These are phyloP conservation scores for Sambucus nigra DNA, from an alignment of 129 eudicot genomes.

Conservation along the genomic window DNA sequence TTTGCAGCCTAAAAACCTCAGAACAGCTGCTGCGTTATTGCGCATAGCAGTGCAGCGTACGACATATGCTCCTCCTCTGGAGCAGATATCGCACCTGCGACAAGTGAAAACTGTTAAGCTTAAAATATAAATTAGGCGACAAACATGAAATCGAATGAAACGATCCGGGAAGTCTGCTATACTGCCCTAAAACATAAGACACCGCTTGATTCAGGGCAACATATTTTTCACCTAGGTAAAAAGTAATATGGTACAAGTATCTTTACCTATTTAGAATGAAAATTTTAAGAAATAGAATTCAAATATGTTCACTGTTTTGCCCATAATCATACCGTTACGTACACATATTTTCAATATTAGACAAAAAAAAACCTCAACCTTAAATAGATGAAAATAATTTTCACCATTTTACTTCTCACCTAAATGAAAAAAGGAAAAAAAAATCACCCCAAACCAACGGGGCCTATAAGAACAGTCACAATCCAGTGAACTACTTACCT, in stretches of 20 bases:
- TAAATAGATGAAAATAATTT: too few relatives aligned
- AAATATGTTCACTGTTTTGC: too few relatives aligned
- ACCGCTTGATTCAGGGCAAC: not conserved
- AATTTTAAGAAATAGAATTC: too few relatives aligned
- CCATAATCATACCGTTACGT: too few relatives aligned
- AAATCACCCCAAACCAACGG: too few relatives aligned
- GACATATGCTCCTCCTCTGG: conserved; percentile 99
- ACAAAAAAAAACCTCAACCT: too few relatives aligned
- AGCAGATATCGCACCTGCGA: conserved; percentile 99
- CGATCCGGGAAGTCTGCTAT: not conserved
- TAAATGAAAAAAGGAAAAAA: too few relatives aligned
- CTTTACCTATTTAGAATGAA: too few relatives aligned
- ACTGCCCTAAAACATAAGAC: not conserved
- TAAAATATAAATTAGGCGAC: conserved; percentile 12
- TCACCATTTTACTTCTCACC: too few relatives aligned
- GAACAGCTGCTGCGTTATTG: conserved; percentile 49
- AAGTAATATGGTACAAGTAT: too few relatives aligned
- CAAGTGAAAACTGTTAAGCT: conserved; percentile 56
- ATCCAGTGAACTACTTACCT: conserved; percentile 44
- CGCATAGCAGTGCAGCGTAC: conserved; percentile 95
- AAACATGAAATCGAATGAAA: not conserved
- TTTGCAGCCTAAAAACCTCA: conserved; percentile 78
- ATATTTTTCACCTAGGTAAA: too few relatives aligned
- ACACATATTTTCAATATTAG: too few relatives aligned
- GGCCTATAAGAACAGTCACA: not conserved